These are phyloP conservation scores for Akanthomyces muscarius DNA, from an alignment of 2,329 filamentous ascomycete species.

Conservation along the genomic window DNA sequence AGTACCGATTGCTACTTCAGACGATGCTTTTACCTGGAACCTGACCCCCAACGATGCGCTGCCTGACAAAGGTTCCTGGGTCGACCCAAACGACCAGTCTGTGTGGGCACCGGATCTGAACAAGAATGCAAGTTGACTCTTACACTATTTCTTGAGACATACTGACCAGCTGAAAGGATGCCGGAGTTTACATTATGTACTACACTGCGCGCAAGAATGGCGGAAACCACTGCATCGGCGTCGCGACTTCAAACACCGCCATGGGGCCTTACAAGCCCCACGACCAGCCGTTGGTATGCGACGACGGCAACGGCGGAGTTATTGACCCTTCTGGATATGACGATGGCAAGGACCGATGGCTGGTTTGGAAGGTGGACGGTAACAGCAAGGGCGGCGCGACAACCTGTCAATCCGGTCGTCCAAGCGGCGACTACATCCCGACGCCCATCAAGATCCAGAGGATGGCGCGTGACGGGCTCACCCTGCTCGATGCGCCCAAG, in stretches of 20 bases:
- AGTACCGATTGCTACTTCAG: conserved; percentile 12
- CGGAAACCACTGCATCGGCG: conserved; percentile 17
- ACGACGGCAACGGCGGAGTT: conserved; percentile 2
- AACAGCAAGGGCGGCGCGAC: conserved; percentile 18
- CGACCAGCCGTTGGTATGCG: conserved; percentile 10
- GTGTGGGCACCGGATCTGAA: conserved; percentile 17
- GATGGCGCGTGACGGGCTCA: conserved; percentile 11
- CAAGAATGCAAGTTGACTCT: conserved; percentile 2
- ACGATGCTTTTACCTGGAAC: conserved; percentile 7
- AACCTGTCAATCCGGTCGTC: conserved; percentile 11
- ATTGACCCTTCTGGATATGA: conserved; percentile 15
- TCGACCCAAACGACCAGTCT: conserved; percentile 10
- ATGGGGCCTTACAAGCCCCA: conserved; percentile 10
- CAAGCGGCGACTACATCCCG: conserved; percentile 10
- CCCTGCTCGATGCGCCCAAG: conserved; percentile 8
- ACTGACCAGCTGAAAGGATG: background rate
- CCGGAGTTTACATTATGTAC: conserved; percentile 16
- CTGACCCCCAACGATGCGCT: background rate
- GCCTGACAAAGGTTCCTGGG: conserved; percentile 13
- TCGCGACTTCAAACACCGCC: conserved; percentile 14
- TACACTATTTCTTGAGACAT: background rate
- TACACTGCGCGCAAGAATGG: conserved; percentile 8
- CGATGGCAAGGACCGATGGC: conserved; percentile 9
- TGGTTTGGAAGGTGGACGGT: conserved; percentile 13
- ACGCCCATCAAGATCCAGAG: conserved; percentile 18